Base-by-base conservation (phyloP, 352 stramenopile genomes). In the Elongisporangium undulatum region DNA sequence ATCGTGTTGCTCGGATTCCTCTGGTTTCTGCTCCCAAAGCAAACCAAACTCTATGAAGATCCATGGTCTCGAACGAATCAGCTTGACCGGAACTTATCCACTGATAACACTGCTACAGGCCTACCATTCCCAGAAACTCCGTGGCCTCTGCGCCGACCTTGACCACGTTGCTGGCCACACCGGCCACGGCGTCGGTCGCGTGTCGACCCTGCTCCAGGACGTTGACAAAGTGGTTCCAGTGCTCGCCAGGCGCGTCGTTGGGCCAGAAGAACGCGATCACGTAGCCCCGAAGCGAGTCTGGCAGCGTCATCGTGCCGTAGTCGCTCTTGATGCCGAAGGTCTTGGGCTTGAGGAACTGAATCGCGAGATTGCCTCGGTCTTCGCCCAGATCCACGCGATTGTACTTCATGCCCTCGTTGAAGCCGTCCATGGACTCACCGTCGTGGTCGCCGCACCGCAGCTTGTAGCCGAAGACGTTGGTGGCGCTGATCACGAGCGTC, bases 301-400 rank as follows among this genome's bases (percentile, higher is more conserved):
- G 58, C 1, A 63, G 51, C 51, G 52, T 58, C 26, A 63, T 22
- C 20, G 58, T 63, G 9, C 58, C 58, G 52, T 58, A 63, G 50
- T 63, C 52, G 51, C 29, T 58, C 51, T 52, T 57, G 34, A 63
- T 58, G 51, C 58, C 58, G n/a, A 63, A 58, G 10, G 41, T 58
- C 58, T 63, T 63, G 19, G 58, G 16, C 52, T 63, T 63, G 34
- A 63, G 16, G 38, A 63, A 63, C 41, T 63, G 58, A 20, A 63
- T 63, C 8, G 58, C 58, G 8, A 63, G 9, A 34, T 57, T 19
- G 49, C 58, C 38, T n/a, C 58, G 38, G 58, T 63, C 41, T 39
- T 63, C 58, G 34, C 58, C 58, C 15, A 63, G 22, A 39, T 63
- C 58, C n/a, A 63, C 58, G 26, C 50, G 57, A 39, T 58, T 63